Percentiles rank a stretch among this genome's conserved stretches.
phyloP scores from a whole-genome alignment of 345 rosid genomes.

The Dovyalis caffra region DNA sequence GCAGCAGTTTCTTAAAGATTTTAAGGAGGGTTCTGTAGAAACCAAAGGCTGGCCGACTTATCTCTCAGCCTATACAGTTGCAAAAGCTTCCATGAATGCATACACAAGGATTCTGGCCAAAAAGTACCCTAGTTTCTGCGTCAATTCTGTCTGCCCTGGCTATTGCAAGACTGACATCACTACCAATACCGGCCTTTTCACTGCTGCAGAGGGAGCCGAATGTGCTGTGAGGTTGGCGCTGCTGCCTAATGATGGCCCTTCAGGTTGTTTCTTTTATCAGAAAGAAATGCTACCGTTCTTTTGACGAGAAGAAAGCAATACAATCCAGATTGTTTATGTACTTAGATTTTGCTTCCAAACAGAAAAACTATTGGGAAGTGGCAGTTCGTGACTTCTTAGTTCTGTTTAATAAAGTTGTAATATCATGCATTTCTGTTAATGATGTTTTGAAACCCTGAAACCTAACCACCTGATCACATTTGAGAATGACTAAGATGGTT shows the following conservation, averaged over 20 bases:
- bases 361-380: no score
- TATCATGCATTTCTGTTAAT: no score
- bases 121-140: constrained; percentile 20
- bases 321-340: no score
- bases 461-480: no score
- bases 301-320: no score
- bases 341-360: no score
- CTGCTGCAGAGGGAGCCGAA: constrained; percentile 35
- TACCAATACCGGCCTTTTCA: constrained; percentile 20
- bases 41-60: constrained; percentile 38
- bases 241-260: constrained; percentile 28
- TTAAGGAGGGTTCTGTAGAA: constrained; percentile 26
- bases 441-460: no score
- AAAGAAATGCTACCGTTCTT: constrained; percentile 8
- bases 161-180: constrained; percentile 35
- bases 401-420: no score
- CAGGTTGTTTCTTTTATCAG: constrained; percentile 33
- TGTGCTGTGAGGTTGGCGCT: constrained; percentile 31
- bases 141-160: constrained; percentile 41
- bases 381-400: no score
- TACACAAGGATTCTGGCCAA: constrained; percentile 42
- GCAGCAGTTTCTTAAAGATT: constrained; percentile 25
- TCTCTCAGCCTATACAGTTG: constrained; percentile 23
- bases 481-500: no score
- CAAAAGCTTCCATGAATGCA: constrained; percentile 35